Percentiles rank a stretch among this genome's conserved stretches.
Conservation (phyloP, 2,329 filamentous ascomycete species). For the Trichoderma cornu-damae region DNA sequence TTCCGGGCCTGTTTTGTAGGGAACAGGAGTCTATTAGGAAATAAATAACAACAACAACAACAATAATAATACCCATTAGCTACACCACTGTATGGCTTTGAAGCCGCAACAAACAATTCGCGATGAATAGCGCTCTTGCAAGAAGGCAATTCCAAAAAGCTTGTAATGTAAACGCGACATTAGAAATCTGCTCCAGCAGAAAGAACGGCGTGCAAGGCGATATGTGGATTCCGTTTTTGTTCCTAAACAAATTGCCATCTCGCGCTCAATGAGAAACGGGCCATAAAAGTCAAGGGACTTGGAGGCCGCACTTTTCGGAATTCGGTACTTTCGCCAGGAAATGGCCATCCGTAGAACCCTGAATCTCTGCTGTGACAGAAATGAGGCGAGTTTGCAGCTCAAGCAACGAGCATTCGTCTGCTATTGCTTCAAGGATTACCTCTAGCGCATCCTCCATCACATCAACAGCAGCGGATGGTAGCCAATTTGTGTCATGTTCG, state of each 20-base stretch:
- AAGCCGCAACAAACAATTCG: neutral
- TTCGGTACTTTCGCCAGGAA: neutral
- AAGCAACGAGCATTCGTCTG: neutral
- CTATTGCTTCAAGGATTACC: neutral
- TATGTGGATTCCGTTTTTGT: neutral
- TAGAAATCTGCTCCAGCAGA: constrained; percentile 11
- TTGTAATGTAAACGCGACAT: constrained; percentile 1
- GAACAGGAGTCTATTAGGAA: too few relatives aligned
- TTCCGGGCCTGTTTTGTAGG: too few relatives aligned
- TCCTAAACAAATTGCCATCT: neutral
- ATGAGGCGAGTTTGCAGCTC: neutral
- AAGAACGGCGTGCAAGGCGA: constrained; percentile 2
- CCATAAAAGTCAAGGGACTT: neutral
- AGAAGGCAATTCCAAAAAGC: neutral
- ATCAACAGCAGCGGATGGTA: neutral
- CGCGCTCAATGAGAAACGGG: neutral
- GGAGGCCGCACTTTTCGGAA: neutral
- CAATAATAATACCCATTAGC: too few relatives aligned
- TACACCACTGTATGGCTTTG: neutral
- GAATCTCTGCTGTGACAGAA: neutral
- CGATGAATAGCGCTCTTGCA: neutral
- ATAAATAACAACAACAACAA: too few relatives aligned
- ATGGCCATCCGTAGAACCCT: neutral
- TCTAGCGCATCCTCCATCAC: neutral
- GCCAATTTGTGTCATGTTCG: constrained; percentile 10